Percentiles rank a stretch among this genome's conserved stretches.
These are phyloP conservation scores for Oryza australiensis DNA, from an alignment of 176 grass and related monocot genomes.

Conservation along the genomic window DNA sequence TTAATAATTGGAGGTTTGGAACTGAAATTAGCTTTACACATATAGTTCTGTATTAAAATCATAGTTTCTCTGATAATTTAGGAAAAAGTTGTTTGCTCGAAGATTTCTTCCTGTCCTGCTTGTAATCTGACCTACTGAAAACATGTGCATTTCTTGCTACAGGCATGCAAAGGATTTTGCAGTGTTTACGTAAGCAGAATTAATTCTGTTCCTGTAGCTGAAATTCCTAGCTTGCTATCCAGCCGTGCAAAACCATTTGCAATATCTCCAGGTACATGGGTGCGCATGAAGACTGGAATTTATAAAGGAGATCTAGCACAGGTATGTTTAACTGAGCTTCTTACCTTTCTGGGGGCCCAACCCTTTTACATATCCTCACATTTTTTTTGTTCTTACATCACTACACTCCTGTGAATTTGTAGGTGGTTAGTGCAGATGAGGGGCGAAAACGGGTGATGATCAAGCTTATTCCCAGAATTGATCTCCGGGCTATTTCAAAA, in stretches of 20 bases:
- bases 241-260: slow-evolving; percentile 64
- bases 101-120: slow-evolving; percentile 28
- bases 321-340: slow-evolving; percentile 38
- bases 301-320: slow-evolving; percentile 97
- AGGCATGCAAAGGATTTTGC: slow-evolving; percentile 99
- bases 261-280: slow-evolving; percentile 81
- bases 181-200: slow-evolving; percentile 68
- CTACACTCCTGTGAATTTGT: slow-evolving; percentile 33
- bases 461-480: slow-evolving; percentile 92
- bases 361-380: slow-evolving; percentile 13
- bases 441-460: slow-evolving; percentile 73
- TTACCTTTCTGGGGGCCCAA: slow-evolving; percentile 4
- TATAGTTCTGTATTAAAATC: neutral
- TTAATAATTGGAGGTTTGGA: slow-evolving; percentile 21
- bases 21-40: neutral
- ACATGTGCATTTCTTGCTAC: slow-evolving; percentile 32
- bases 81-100: neutral
- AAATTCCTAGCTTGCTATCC: slow-evolving; percentile 81
- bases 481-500: slow-evolving; percentile 81
- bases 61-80: neutral
- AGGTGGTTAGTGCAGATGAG: slow-evolving; percentile 75
- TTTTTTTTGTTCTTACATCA: slow-evolving; percentile 39
- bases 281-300: slow-evolving; percentile 87
- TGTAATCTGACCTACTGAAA: slow-evolving; percentile 23
- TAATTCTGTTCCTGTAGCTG: slow-evolving; percentile 67